These are phyloP conservation scores for Pestalotiopsis sp. DNA, from an alignment of 2,329 filamentous ascomycete genomes.

Conservation along the genomic window DNA sequence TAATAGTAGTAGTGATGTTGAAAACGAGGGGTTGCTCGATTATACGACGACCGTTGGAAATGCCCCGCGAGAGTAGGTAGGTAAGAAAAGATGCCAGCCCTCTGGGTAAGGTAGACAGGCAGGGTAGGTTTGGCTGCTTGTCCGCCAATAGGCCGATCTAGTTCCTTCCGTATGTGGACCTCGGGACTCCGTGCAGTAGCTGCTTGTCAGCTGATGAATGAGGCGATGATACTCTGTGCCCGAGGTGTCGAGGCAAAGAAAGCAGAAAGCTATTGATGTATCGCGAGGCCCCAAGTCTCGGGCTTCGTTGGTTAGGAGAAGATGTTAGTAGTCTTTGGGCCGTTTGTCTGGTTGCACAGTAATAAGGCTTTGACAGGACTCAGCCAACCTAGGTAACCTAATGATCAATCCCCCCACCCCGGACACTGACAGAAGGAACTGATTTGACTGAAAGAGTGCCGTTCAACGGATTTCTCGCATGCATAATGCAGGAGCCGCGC, in stretches of 20 bases:
- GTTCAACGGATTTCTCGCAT: conserved; percentile 1
- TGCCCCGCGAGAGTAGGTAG: background rate
- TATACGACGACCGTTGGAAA: background rate
- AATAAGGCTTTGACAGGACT: background rate
- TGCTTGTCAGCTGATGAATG: background rate
- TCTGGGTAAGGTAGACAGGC: background rate
- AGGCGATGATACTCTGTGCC: background rate
- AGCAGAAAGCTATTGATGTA: background rate
- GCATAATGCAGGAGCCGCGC: conserved; percentile 14
- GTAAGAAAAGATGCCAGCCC: background rate
- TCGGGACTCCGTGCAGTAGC: background rate
- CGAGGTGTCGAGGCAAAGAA: background rate
- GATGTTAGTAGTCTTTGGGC: background rate
- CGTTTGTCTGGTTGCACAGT: background rate
- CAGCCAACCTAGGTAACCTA: background rate
- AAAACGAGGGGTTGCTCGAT: background rate
- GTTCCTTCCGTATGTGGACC: background rate
- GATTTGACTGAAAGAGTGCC: background rate
- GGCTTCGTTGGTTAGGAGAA: background rate
- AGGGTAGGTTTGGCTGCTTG: background rate
- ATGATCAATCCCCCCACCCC: background rate
- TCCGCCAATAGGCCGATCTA: background rate
- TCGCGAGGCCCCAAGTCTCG: background rate
- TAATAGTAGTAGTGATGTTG: background rate
- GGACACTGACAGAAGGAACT: background rate